Evolutionary conservation across 495 filamentous ascomycete genomes (phyloP).

Genomic region (Tuber umbilicatum): DNA sequence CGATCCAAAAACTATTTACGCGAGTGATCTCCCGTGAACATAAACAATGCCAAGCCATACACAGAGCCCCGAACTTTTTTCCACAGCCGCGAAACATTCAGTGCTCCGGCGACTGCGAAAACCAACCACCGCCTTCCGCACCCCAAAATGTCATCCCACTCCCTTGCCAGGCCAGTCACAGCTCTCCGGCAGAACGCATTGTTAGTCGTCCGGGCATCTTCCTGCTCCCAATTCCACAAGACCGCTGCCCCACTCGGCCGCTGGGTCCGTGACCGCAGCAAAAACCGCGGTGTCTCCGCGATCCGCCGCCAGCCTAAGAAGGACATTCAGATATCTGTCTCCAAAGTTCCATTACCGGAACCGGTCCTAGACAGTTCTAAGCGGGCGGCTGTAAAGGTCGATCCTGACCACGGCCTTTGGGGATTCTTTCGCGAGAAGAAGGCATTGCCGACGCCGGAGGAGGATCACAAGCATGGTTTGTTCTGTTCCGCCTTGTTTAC

Average conservation of each 20-base stretch:
- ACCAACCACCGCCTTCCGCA: neutral
- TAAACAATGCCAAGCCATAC: neutral
- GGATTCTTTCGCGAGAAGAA: conserved; percentile 71
- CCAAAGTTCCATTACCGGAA: conserved; percentile 64
- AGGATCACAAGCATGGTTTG: conserved; percentile 61
- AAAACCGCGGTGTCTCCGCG: conserved; percentile 70
- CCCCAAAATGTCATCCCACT: neutral
- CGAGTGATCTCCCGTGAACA: neutral
- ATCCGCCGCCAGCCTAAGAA: conserved; percentile 69
- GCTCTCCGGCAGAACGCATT: neutral
- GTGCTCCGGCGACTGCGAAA: neutral
- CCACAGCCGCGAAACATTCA: neutral
- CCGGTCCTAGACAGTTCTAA: conserved; percentile 55
- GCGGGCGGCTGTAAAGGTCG: conserved; percentile 52
- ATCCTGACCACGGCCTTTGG: conserved; percentile 83
- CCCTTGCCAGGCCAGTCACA: neutral
- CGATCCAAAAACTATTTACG: neutral
- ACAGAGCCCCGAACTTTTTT: neutral
- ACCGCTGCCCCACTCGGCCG: conserved; percentile 13
- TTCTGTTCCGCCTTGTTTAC: conserved; percentile 4
- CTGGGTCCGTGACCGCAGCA: conserved; percentile 55
- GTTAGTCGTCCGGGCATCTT: neutral
- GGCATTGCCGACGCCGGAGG: conserved; percentile 60
- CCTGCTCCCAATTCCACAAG: conserved; percentile 6
- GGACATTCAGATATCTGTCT: conserved; percentile 57